Conservation (phyloP, 1,284 basidiomycete genomes). For the Moesziomyces globuligerus region DNA sequence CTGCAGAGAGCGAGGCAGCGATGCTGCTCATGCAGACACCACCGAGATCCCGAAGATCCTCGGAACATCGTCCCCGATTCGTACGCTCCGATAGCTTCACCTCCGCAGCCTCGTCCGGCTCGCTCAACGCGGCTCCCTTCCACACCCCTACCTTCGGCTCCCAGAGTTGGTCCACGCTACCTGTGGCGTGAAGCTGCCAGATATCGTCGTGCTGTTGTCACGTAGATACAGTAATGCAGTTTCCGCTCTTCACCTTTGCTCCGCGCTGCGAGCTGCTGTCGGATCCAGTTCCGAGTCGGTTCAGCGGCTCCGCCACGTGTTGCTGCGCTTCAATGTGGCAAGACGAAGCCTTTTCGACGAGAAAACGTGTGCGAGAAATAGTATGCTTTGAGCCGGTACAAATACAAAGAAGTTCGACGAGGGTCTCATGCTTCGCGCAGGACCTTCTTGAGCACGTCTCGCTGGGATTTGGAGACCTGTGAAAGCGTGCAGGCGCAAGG, state of each 20-base stretch:
- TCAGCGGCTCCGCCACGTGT: background rate
- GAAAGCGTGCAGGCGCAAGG: too few species aligned
- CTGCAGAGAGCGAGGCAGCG: background rate
- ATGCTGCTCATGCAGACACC: constrained; percentile 14
- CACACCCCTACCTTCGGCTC: constrained; percentile 36
- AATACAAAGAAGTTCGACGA: constrained; percentile 16
- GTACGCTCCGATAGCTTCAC: constrained; percentile 21
- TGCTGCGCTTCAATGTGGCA: too few species aligned
- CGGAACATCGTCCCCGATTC: background rate
- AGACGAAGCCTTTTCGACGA: too few species aligned
- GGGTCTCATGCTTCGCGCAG: constrained; percentile 30
- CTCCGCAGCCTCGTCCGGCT: constrained; percentile 9
- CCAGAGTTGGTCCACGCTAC: constrained; percentile 13
- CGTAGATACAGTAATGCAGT: background rate
- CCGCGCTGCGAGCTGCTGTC: too few species aligned
- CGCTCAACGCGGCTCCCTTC: constrained; percentile 12
- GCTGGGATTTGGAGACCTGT: constrained; percentile 46
- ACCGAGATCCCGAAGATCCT: constrained; percentile 14
- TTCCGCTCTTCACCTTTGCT: too few species aligned
- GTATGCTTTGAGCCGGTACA: too few species aligned
- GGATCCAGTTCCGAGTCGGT: too few species aligned
- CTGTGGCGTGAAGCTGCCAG: constrained; percentile 2
- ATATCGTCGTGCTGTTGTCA: background rate
- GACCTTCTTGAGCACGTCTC: constrained; percentile 43
- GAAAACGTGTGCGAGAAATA: too few species aligned